Evolutionary conservation across 1,284 basidiomycete genomes (phyloP), one percentile per base, ranked within the genome.

Genomic region (Mycena citricolor): DNA sequence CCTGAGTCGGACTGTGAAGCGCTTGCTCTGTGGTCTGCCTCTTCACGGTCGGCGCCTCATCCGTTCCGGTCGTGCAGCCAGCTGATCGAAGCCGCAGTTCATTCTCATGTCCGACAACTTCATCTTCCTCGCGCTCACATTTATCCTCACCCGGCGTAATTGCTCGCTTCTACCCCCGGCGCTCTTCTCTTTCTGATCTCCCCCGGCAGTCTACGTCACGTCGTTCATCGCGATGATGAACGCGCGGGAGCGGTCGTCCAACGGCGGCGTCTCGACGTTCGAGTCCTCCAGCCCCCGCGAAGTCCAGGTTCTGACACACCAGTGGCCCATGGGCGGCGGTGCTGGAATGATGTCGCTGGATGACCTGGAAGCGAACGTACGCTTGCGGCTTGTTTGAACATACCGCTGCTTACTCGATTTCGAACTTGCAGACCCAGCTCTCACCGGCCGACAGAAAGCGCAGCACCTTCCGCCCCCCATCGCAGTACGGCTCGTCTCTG

Each of bases 161-260:
- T 61, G 5, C 7, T 12, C 34, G 19, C 36, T 14, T 21, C 8
- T 34, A 17, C 12, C 17, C 21, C 40, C 32, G 28, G 13, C 6
- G 33, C 12, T 35, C 8, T 8, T 22, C 10, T 35, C 32, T 26
- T 36, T 20, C 39, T 44, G 6, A 28, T 23, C 36, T 32, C 13
- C 28, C 12, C 22, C 12, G 32, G 33, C 41, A 71, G 76, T 77
- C 20, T 77, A 79, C 48, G 62, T 71, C 29, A 72, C 69, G 21
- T 76, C 76, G 1, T 79, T 77, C 60, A 57, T 79, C 6, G 68
- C 73, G 1, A 70, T 73, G 68, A 58, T 71, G 22, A 71, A 70
- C 44, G 62, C 69, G 12, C 62, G 69, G 2, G 59, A 67, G 45
- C 57, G 63, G 4, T n/a, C 4, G 11, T 23, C 8, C 2, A 35